These are phyloP conservation scores for Scedosporium dehoogii DNA, from an alignment of 2,329 filamentous ascomycete species.

Conservation along the genomic window DNA sequence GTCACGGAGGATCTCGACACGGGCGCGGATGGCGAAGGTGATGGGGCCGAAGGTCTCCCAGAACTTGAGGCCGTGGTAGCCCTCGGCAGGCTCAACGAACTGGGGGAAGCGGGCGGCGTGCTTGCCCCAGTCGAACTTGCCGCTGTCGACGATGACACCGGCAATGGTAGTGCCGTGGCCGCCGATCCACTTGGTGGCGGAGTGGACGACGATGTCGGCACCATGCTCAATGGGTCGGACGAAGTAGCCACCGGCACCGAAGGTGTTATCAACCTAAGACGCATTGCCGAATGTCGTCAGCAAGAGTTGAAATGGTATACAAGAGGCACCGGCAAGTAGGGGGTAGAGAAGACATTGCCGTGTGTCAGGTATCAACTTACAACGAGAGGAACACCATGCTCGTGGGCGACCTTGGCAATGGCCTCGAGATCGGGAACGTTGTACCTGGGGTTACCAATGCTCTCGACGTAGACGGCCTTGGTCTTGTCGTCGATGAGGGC, in stretches of 20 bases:
- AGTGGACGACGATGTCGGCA: conserved; percentile 89
- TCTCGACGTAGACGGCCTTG: conserved; percentile 86
- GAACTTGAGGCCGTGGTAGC: conserved; percentile 91
- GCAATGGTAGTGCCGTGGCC: conserved; percentile 89
- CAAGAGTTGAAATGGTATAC: neutral
- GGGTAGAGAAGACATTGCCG: too few species aligned
- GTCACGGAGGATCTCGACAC: conserved; percentile 85
- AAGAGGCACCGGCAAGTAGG: too few species aligned
- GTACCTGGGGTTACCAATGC: conserved; percentile 87
- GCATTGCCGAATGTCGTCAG: neutral
- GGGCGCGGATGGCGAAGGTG: conserved; percentile 73
- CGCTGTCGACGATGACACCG: conserved; percentile 76
- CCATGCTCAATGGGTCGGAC: conserved; percentile 79
- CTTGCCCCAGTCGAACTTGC: conserved; percentile 90
- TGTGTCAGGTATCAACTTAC: conserved; percentile 24
- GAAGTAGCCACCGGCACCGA: conserved; percentile 87
- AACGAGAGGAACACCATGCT: conserved; percentile 55
- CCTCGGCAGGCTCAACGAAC: conserved; percentile 77
- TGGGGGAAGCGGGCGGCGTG: conserved; percentile 80
- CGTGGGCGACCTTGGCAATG: conserved; percentile 70
- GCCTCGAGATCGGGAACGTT: conserved; percentile 87
- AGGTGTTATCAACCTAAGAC: conserved; percentile 77
- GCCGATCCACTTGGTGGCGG: conserved; percentile 94
- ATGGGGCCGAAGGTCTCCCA: conserved; percentile 82
- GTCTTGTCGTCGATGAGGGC: conserved; percentile 84